These are phyloP conservation scores for Blastocystis sp. DNA, from an alignment of 352 stramenopile genomes.

Conservation along the genomic window DNA sequence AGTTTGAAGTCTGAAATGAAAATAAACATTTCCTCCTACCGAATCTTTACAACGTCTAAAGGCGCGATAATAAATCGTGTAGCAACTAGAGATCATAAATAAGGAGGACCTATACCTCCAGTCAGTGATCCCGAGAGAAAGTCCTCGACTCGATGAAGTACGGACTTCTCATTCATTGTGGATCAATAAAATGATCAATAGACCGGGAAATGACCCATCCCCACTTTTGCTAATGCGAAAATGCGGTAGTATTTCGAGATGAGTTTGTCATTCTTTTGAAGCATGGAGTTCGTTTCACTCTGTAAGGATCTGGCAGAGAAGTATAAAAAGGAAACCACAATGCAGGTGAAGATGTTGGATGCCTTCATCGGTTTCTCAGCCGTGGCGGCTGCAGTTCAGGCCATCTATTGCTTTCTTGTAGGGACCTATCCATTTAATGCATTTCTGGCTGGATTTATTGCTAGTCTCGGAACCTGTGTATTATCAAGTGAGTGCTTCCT, in stretches of 20 bases:
- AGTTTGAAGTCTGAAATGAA: constrained; percentile 8
- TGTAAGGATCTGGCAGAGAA: constrained; percentile 26
- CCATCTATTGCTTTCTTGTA: constrained; percentile 60
- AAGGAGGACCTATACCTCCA: background rate
- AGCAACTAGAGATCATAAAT: constrained; percentile 3
- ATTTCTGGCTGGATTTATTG: constrained; percentile 62
- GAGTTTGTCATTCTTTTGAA: background rate
- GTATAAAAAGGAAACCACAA: constrained; percentile 60
- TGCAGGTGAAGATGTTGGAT: constrained; percentile 45
- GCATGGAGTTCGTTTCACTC: constrained; percentile 21
- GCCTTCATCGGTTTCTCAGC: constrained; percentile 47
- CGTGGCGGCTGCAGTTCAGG: constrained; percentile 15
- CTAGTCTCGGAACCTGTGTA: constrained; percentile 50
- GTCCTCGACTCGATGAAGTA: constrained; percentile 16
- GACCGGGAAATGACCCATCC: background rate
- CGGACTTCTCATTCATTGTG: background rate
- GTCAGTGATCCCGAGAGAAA: constrained; percentile 46
- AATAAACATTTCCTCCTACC: background rate
- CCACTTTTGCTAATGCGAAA: constrained; percentile 25
- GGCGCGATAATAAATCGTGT: constrained; percentile 54
- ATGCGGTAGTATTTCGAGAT: background rate
- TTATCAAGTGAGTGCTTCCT: constrained; percentile 9
- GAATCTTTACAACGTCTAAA: constrained; percentile 53
- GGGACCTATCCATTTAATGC: constrained; percentile 66
- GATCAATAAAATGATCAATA: background rate